Conservation (phyloP, 2,329 filamentous ascomycete species). For the Dactylella cylindrospora region DNA sequence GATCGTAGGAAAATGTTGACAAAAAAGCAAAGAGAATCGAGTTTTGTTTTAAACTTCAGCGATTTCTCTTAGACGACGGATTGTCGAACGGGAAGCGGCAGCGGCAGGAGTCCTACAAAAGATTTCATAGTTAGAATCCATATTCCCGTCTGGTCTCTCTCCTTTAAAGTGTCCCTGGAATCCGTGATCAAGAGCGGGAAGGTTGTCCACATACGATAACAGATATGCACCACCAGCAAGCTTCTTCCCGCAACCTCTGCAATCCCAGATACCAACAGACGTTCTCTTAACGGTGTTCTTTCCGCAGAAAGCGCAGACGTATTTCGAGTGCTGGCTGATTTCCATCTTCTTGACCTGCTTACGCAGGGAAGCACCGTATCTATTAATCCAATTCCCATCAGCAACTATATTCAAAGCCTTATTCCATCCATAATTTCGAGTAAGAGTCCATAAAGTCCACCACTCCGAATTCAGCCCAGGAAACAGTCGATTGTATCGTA, state of each 20-base stretch:
- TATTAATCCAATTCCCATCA: constrained; percentile 52
- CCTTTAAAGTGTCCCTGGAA: constrained; percentile 10
- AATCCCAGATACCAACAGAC: constrained; percentile 94
- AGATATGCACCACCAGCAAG: constrained; percentile 91
- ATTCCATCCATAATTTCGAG: background rate
- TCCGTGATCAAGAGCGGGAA: background rate
- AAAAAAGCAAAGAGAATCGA: constrained; percentile 17
- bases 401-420: constrained; percentile 10
- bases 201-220: constrained; percentile 77
- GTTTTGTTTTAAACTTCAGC: constrained; percentile 74
- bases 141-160: constrained; percentile 49
- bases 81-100: constrained; percentile 90
- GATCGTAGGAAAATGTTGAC: constrained; percentile 15
- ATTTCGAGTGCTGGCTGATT: constrained; percentile 96
- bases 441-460: constrained; percentile 45
- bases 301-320: constrained; percentile 97
- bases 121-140: too few relatives aligned
- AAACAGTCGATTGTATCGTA: constrained; percentile 58
- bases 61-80: constrained; percentile 96
- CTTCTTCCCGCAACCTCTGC: constrained; percentile 92
- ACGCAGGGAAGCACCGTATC: constrained; percentile 98
- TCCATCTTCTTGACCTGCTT: constrained; percentile 99
- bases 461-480: constrained; percentile 12
- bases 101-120: constrained; percentile 81
- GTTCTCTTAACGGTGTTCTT: constrained; percentile 91